A percentile compares a stretch with the other conserved stretches of the same genome.
Evolutionary conservation across 2,329 filamentous ascomycete genomes (phyloP).

Genomic region (Metarhizium rileyi): DNA sequence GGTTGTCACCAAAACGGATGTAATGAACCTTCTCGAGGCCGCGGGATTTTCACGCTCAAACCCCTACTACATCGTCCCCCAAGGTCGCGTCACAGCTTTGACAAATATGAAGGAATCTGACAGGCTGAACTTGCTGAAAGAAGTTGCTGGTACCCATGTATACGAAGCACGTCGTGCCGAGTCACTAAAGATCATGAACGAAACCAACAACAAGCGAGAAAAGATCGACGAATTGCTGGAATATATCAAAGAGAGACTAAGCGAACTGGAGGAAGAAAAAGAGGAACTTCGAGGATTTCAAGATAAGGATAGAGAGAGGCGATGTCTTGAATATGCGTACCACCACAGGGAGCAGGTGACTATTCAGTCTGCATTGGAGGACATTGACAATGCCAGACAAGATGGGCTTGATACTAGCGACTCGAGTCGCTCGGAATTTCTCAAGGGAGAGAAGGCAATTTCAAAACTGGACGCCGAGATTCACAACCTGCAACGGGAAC

Average conservation of each 20-base stretch:
- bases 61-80: slow-evolving; percentile 97
- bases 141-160: slow-evolving; percentile 95
- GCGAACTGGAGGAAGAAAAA: slow-evolving; percentile 92
- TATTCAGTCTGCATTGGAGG: slow-evolving; percentile 66
- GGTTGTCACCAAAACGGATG: slow-evolving; percentile 87
- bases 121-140: slow-evolving; percentile 81
- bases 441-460: slow-evolving; percentile 71
- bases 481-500: slow-evolving; percentile 66
- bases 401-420: slow-evolving; percentile 79
- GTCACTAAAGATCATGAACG: slow-evolving; percentile 91
- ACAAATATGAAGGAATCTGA: slow-evolving; percentile 99
- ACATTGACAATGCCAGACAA: slow-evolving; percentile 72
- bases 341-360: slow-evolving; percentile 82
- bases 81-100: slow-evolving; percentile 87
- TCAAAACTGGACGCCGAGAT: slow-evolving; percentile 69
- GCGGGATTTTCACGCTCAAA: slow-evolving; percentile 96
- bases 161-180: slow-evolving; percentile 89
- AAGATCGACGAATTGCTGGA: slow-evolving; percentile 91
- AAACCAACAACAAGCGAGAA: slow-evolving; percentile 86
- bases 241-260: slow-evolving; percentile 83
- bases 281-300: slow-evolving; percentile 90
- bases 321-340: slow-evolving; percentile 90
- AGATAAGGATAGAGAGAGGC: slow-evolving; percentile 84
- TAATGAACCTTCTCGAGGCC: slow-evolving; percentile 90
- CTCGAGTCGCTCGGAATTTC: slow-evolving; percentile 65